These are phyloP conservation scores for Meredithiella fracta DNA, from an alignment of 2,329 filamentous ascomycete genomes.

Conservation along the genomic window DNA sequence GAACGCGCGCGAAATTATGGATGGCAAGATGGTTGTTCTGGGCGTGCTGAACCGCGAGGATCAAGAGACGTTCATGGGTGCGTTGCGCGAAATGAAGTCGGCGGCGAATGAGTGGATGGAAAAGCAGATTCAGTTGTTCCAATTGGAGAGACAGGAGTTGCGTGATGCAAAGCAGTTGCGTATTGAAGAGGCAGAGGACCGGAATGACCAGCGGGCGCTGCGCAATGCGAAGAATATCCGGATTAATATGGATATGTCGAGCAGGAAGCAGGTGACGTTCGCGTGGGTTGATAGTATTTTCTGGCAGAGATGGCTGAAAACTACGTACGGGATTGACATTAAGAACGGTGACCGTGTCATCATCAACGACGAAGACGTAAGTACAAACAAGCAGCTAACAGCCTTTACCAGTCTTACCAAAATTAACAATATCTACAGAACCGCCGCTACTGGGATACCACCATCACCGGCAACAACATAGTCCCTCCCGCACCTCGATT, in stretches of 20 bases:
- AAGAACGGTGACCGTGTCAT: constrained; percentile 80
- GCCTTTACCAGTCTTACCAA: constrained; percentile 20
- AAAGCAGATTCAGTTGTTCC: constrained; percentile 79
- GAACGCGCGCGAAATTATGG: constrained; percentile 90
- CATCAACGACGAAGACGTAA: constrained; percentile 93
- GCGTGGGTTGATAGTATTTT: constrained; percentile 96
- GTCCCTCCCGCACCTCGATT: constrained; percentile 74
- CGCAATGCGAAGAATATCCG: constrained; percentile 77
- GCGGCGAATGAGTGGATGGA: constrained; percentile 97
- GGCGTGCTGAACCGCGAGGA: constrained; percentile 71
- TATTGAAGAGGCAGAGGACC: constrained; percentile 91
- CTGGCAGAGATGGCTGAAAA: constrained; percentile 92
- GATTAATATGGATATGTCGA: constrained; percentile 76
- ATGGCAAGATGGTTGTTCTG: constrained; percentile 84
- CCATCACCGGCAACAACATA: constrained; percentile 77
- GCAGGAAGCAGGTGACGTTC: constrained; percentile 79
- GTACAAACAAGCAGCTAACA: constrained; percentile 22
- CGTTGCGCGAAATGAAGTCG: constrained; percentile 82
- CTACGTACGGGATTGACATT: constrained; percentile 86
- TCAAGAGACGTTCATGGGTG: constrained; percentile 58
- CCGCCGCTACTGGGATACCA: constrained; percentile 87
- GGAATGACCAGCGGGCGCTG: constrained; percentile 73
- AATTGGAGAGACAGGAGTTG: constrained; percentile 81
- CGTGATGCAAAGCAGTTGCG: constrained; percentile 87
- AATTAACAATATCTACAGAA: constrained; percentile 42